Percentiles rank a stretch among this genome's conserved stretches.
Evolutionary conservation across 495 filamentous ascomycete species (phyloP).

Genomic region (Trypethelium eluteriae): DNA sequence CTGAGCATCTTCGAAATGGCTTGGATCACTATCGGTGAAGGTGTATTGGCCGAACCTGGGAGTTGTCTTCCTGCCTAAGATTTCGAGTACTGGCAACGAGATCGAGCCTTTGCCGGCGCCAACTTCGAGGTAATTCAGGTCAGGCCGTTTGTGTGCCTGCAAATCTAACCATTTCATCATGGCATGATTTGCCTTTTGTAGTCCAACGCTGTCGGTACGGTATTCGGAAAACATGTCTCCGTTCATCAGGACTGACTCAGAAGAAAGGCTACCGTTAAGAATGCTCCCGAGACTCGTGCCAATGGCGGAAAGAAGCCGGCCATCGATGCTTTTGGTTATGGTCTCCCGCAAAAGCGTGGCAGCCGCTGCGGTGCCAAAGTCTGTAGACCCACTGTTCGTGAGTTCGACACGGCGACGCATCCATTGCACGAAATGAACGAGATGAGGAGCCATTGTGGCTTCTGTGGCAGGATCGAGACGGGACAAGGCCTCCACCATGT

Average conservation of each 20-base stretch:
- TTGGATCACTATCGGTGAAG: constrained; percentile 23
- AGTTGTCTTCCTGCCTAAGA: neutral
- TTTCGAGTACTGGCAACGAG: constrained; percentile 15
- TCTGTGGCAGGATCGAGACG: constrained; percentile 4
- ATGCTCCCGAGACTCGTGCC: constrained; percentile 1
- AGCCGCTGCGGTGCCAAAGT: neutral
- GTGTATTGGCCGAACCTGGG: constrained; percentile 13
- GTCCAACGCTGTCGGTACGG: constrained; percentile 10
- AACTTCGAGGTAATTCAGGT: constrained; percentile 20
- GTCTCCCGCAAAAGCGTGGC: constrained; percentile 2
- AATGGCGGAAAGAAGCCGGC: neutral
- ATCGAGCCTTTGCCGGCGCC: constrained; percentile 24
- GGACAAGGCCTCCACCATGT: constrained; percentile 7
- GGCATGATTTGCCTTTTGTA: constrained; percentile 1
- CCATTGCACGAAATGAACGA: constrained; percentile 11
- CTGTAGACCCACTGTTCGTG: neutral
- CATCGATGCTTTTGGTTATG: neutral
- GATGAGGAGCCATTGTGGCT: constrained; percentile 10
- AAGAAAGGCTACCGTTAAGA: constrained; percentile 5
- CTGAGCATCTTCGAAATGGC: constrained; percentile 20
- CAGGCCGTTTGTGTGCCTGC: constrained; percentile 11
- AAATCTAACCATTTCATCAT: constrained; percentile 11
- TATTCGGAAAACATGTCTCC: constrained; percentile 6
- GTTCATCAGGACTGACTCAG: constrained; percentile 3
- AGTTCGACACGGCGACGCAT: constrained; percentile 11